Evolutionary conservation across 805 yeast genomes (phyloP).

Genomic region (Cyberlindnera maclurae): DNA sequence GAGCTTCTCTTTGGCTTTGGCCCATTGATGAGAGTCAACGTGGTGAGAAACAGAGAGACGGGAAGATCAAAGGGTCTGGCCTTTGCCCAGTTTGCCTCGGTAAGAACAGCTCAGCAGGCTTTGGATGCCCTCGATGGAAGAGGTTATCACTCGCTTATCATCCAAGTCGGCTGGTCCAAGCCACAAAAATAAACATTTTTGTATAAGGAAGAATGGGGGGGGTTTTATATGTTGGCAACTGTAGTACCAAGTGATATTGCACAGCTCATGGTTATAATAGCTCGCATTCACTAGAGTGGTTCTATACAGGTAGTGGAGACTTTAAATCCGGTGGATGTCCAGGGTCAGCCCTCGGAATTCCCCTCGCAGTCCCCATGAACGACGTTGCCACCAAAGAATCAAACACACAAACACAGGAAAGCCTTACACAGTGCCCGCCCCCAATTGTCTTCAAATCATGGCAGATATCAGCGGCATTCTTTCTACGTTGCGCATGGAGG

Average conservation of each 20-base stretch:
- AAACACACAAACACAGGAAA: no score
- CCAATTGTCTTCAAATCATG: neutral
- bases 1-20: slow-evolving; percentile 66
- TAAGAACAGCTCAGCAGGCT: slow-evolving; percentile 68
- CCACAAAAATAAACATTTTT: no score
- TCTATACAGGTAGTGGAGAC: no score
- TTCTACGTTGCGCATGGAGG: slow-evolving; percentile 51
- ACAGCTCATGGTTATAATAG: no score
- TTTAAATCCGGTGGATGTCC: no score
- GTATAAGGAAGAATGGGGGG: no score
- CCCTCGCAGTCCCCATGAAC: no score
- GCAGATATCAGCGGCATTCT: slow-evolving; percentile 22
- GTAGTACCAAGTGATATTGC: no score
- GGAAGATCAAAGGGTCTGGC: slow-evolving; percentile 95
- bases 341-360: no score
- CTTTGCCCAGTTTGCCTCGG: slow-evolving; percentile 73
- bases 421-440: neutral
- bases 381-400: no score
- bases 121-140: slow-evolving; percentile 73
- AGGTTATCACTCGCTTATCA: slow-evolving; percentile 87
- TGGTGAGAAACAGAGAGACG: slow-evolving; percentile 88
- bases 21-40: slow-evolving; percentile 62
- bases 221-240: no score
- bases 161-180: slow-evolving; percentile 57
- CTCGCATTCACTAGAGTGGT: no score